Base-by-base conservation (phyloP, 2,329 filamentous ascomycete genomes). In the Phoma sp. region DNA sequence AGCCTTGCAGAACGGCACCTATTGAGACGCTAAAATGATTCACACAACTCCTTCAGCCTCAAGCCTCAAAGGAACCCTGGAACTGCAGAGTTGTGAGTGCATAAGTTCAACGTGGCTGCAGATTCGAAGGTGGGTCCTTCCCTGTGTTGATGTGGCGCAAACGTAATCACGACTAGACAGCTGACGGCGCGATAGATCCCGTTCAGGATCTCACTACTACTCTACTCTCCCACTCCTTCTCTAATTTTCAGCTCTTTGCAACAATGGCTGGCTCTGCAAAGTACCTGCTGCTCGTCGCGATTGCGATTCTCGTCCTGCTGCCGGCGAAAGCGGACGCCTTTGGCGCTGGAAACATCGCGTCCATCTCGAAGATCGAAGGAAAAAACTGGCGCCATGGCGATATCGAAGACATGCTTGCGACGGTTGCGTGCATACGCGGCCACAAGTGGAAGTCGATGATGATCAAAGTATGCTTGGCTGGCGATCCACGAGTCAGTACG, bases 371-470 rank as follows among this genome's bases (percentile, higher is more conserved):
- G 38, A 68, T 75, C 21, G 72, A 82, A 63, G 80, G 80, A 7
- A 72, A 78, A 56, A 82, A 82, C 64, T 82, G 79, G 78, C 77
- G 80, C 43, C 80, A 82, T 79, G 80, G 80, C 54, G 80, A 82
- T 61, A 81, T 82, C 51, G 80, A 82, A 62, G 80, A 82, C 57
- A 77, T 80, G 68, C 77, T 82, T 44, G 78, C 77, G 40, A 79
- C 76, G 6, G 78, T 81, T 37, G 79, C 79, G 10, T 80, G 77
- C 62, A 63, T 80, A 51, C 71, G 68, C 21, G 74, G 76, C 33
- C 65, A 79, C 60, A 74, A 80, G 47, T 79, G 73, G 73, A 76
- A 72, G 52, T 77, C 72, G 40, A 76, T 75, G 63, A 79, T 79
- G 77, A 79, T 78, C 70, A 78, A 77, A 66, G 72, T 73, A 57